Evolutionary conservation across 2,329 filamentous ascomycete species (phyloP).

Genomic region (Diaporthe nobilis): DNA sequence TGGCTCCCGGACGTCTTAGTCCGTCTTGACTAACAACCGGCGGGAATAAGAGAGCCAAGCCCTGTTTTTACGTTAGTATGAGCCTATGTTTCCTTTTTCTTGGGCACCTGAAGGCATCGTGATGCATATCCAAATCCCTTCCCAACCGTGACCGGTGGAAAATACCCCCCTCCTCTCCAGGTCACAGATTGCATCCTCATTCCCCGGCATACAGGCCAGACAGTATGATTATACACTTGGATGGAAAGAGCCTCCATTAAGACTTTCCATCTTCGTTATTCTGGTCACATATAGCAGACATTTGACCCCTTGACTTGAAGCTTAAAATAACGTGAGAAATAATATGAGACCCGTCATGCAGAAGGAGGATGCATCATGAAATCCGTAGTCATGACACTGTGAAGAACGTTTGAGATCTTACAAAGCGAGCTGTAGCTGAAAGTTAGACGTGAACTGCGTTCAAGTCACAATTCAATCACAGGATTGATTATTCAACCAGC

Average conservation of each 20-base stretch:
- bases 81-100: neutral
- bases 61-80: conserved; percentile 11
- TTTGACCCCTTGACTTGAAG: neutral
- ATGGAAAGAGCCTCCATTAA: neutral
- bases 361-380: neutral
- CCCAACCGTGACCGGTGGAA: neutral
- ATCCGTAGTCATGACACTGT: neutral
- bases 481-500: neutral
- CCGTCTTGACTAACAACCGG: conserved; percentile 9
- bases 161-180: no score
- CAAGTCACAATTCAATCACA: neutral
- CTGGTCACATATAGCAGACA: neutral
- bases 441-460: neutral
- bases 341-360: neutral
- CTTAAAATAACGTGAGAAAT: no score
- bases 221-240: neutral
- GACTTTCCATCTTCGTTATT: neutral
- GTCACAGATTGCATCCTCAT: neutral
- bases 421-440: no score
- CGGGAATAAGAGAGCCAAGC: neutral
- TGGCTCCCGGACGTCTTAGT: conserved; percentile 11
- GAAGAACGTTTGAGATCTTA: no score
- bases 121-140: neutral
- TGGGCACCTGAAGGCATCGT: neutral
- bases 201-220: neutral